Conservation (phyloP, 2,329 filamentous ascomycete species). For the Myriosclerotinia duriaeana region DNA sequence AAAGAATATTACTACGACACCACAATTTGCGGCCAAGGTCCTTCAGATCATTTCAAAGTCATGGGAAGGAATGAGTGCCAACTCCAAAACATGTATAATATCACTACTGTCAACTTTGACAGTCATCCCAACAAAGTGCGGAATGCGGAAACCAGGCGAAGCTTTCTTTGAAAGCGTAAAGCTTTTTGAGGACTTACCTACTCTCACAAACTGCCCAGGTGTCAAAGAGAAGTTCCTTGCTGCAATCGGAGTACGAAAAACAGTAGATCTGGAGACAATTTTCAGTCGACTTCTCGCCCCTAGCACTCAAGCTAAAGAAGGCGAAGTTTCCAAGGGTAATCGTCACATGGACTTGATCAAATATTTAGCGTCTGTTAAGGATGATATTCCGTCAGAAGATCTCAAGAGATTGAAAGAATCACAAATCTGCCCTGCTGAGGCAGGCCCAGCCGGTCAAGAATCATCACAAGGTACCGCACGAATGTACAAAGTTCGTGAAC, state of each 20-base stretch:
- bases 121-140: slow-evolving; percentile 84
- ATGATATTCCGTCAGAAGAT: slow-evolving; percentile 83
- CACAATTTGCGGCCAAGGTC: slow-evolving; percentile 74
- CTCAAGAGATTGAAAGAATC: slow-evolving; percentile 75
- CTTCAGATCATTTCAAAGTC: slow-evolving; percentile 81
- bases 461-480: slow-evolving; percentile 51
- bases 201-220: slow-evolving; percentile 70
- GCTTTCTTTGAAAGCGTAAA: slow-evolving; percentile 94
- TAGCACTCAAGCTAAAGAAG: slow-evolving; percentile 49
- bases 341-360: slow-evolving; percentile 94
- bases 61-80: slow-evolving; percentile 76
- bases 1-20: slow-evolving; percentile 68
- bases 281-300: slow-evolving; percentile 78
- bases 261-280: slow-evolving; percentile 89
- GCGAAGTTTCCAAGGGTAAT: slow-evolving; percentile 60
- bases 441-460: slow-evolving; percentile 55
- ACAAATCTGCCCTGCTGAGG: slow-evolving; percentile 78
- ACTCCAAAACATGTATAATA: slow-evolving; percentile 64
- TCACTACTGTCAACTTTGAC: slow-evolving; percentile 65
- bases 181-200: slow-evolving; percentile 89
- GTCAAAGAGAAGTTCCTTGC: slow-evolving; percentile 89
- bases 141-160: slow-evolving; percentile 82
- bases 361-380: slow-evolving; percentile 84
- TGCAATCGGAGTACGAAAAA: slow-evolving; percentile 87
- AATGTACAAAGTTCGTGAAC: slow-evolving; percentile 71